These are phyloP conservation scores for Gnomoniopsis sp. DNA, from an alignment of 2,329 filamentous ascomycete species.

Conservation along the genomic window DNA sequence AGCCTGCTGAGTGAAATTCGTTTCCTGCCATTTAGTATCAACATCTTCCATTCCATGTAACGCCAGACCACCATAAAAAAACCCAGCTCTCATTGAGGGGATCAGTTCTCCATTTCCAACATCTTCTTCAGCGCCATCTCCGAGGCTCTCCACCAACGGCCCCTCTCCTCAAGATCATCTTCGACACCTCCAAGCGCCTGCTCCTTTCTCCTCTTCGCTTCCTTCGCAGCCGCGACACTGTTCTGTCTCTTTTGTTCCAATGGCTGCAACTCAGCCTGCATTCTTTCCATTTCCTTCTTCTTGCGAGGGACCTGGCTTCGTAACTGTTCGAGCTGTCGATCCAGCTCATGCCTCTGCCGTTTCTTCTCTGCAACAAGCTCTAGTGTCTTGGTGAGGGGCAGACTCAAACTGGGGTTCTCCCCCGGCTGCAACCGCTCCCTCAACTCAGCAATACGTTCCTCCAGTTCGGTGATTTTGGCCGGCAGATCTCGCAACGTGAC, in stretches of 20 bases:
- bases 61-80: conserved; percentile 4
- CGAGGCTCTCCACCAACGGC: conserved; percentile 71
- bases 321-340: conserved; percentile 61
- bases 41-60: background rate
- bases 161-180: conserved; percentile 73
- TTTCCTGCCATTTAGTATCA: background rate
- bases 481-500: conserved; percentile 50
- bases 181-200: conserved; percentile 61
- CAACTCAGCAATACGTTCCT: conserved; percentile 45
- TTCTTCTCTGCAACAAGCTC: conserved; percentile 50
- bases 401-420: conserved; percentile 43
- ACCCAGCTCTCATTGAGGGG: background rate
- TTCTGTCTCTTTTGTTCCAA: conserved; percentile 65
- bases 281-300: conserved; percentile 61
- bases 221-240: conserved; percentile 64
- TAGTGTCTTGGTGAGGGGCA: conserved; percentile 57
- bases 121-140: conserved; percentile 61
- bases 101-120: conserved; percentile 51
- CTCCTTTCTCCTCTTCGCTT: conserved; percentile 67
- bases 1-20: background rate
- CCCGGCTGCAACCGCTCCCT: conserved; percentile 35
- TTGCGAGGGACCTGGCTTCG: conserved; percentile 62
- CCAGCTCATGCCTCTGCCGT: conserved; percentile 51
- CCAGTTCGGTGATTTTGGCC: conserved; percentile 42
- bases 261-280: conserved; percentile 65